Evolutionary conservation across 2,329 filamentous ascomycete genomes (phyloP).

Genomic region (Xenoacremonium recifei): DNA sequence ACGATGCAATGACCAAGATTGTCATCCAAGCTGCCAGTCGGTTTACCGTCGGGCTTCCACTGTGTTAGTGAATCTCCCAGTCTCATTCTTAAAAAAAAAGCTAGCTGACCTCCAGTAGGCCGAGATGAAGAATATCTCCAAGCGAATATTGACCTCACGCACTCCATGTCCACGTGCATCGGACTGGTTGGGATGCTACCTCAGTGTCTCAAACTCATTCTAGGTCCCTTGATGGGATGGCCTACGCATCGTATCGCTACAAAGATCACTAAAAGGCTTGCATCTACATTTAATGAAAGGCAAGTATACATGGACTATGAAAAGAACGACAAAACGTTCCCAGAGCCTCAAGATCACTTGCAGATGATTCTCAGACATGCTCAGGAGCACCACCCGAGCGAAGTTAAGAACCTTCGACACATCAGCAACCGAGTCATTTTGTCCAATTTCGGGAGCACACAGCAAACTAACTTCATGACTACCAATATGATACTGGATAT

Average conservation of each 20-base stretch:
- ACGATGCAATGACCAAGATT: slow-evolving; percentile 25
- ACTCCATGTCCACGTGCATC: slow-evolving; percentile 31
- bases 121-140: slow-evolving; percentile 34
- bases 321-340: slow-evolving; percentile 7
- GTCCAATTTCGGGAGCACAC: slow-evolving; percentile 36
- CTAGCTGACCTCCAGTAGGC: slow-evolving; percentile 22
- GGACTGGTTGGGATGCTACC: slow-evolving; percentile 31
- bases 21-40: slow-evolving; percentile 30
- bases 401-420: slow-evolving; percentile 29
- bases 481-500: slow-evolving; percentile 40
- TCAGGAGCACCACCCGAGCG: slow-evolving; percentile 34
- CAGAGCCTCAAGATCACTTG: slow-evolving; percentile 36
- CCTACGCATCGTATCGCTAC: slow-evolving; percentile 18
- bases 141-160: slow-evolving; percentile 26
- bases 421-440: slow-evolving; percentile 31
- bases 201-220: slow-evolving; percentile 27
- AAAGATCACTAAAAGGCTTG: slow-evolving; percentile 25
- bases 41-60: slow-evolving; percentile 30
- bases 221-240: slow-evolving; percentile 26
- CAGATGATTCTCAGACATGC: slow-evolving; percentile 42
- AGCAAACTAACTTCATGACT: slow-evolving; percentile 38
- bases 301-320: slow-evolving; percentile 3
- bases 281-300: slow-evolving; percentile 20
- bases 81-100: too few relatives aligned
- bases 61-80: slow-evolving; percentile 23